Evolutionary conservation across 306 rosid species (phyloP).

Genomic region (Quercus agrifolia): DNA sequence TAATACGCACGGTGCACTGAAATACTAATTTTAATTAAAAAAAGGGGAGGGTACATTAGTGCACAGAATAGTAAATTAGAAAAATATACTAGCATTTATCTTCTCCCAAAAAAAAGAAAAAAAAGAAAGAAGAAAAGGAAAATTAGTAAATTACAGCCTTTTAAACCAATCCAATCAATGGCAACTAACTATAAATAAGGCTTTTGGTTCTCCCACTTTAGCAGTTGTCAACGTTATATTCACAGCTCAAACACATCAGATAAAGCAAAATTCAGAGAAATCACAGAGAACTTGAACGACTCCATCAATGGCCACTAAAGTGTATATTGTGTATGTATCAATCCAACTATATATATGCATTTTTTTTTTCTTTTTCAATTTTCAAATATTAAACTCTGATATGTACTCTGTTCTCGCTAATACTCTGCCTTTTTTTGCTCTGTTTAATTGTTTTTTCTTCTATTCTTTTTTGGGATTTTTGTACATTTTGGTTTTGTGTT

Average conservation of each 20-base stretch:
- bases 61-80: too few species aligned
- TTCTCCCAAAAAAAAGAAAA: too few species aligned
- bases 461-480: not conserved
- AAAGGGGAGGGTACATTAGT: too few species aligned
- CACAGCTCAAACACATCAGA: not conserved
- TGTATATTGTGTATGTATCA: slow-evolving; percentile 77
- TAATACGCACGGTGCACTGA: too few species aligned
- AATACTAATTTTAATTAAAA: too few species aligned
- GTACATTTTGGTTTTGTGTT: not conserved
- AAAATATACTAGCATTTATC: too few species aligned
- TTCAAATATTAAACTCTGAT: slow-evolving; percentile 10
- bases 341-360: not conserved
- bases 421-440: not conserved
- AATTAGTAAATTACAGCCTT: slow-evolving; percentile 1
- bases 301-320: slow-evolving; percentile 80
- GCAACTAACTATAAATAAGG: slow-evolving; percentile 42
- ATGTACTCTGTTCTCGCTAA: slow-evolving; percentile 18
- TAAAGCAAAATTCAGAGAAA: slow-evolving; percentile 1
- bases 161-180: slow-evolving; percentile 14
- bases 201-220: not conserved
- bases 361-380: not conserved
- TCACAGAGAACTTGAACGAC: slow-evolving; percentile 13
- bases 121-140: not conserved
- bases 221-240: slow-evolving; percentile 23
- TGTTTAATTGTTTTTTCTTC: not conserved